phyloP scores from a whole-genome alignment of 192 early-diverging fungal genomes.

The Backusella psychrophila region DNA sequence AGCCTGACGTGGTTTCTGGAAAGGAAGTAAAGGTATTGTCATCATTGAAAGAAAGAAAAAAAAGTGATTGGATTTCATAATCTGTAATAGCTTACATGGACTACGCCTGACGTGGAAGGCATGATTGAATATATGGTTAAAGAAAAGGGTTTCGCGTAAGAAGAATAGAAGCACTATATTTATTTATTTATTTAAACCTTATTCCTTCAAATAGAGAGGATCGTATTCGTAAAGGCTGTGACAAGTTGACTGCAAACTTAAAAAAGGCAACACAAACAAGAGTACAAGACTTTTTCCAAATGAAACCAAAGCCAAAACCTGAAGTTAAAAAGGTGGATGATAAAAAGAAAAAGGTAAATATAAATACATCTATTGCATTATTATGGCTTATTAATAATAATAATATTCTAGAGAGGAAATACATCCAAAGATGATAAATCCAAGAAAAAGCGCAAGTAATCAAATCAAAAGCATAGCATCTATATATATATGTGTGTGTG shows the following conservation, averaged over 20 bases:
- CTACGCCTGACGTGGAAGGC: conserved; percentile 74
- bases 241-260: conserved; percentile 76
- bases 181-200: conserved; percentile 3
- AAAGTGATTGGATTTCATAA: background rate
- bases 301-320: background rate
- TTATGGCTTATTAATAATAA: background rate
- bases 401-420: background rate
- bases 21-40: conserved; percentile 59
- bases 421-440: background rate
- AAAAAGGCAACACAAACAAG: conserved; percentile 86
- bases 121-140: conserved; percentile 85
- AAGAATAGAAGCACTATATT: background rate
- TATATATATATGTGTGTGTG: no score
- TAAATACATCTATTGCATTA: no score
- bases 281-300: conserved; percentile 87
- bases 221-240: conserved; percentile 74
- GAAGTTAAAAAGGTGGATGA: background rate
- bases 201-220: conserved; percentile 62
- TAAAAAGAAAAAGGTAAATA: background rate
- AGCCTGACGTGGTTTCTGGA: conserved; percentile 78
- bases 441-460: background rate
- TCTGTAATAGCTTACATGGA: conserved; percentile 60
- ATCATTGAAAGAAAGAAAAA: background rate
- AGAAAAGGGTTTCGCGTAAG: conserved; percentile 93
- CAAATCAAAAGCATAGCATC: background rate